Conservation (phyloP, 495 filamentous ascomycete species). For the Neurospora tetraspora region DNA sequence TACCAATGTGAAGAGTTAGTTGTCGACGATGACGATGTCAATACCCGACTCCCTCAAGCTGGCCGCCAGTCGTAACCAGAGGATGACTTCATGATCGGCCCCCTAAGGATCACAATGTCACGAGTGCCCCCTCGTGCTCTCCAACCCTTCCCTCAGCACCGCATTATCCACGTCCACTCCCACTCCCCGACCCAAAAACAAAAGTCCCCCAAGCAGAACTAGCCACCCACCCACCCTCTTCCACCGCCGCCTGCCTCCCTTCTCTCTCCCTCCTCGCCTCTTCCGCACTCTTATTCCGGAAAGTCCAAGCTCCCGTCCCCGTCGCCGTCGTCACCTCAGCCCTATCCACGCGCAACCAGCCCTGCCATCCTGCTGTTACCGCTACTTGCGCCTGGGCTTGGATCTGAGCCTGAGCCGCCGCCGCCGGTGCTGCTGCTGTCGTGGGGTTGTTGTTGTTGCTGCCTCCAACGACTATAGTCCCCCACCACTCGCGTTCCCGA, state of each 20-base stretch:
- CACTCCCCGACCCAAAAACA: slow-evolving; percentile 6
- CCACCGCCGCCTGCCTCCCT: slow-evolving; percentile 10
- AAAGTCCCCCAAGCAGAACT: slow-evolving; percentile 19
- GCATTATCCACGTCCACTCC: not conserved
- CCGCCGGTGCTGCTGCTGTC: not conserved
- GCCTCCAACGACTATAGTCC: slow-evolving; percentile 36
- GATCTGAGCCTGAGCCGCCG: too few species aligned
- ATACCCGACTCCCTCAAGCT: not conserved
- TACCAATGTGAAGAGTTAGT: not conserved
- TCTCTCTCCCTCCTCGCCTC: slow-evolving; percentile 14
- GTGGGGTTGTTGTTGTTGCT: not conserved
- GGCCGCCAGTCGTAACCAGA: not conserved
- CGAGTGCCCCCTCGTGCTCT: not conserved
- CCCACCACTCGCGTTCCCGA: slow-evolving; percentile 39
- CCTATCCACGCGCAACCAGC: slow-evolving; percentile 38
- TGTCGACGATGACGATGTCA: not conserved
- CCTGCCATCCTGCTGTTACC: slow-evolving; percentile 34
- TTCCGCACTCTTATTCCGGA: slow-evolving; percentile 11
- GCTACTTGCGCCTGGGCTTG: slow-evolving; percentile 13
- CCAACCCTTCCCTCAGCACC: not conserved
- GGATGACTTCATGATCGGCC: not conserved
- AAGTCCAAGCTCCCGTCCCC: not conserved
- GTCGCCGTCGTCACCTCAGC: slow-evolving; percentile 17
- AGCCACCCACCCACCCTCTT: slow-evolving; percentile 16
- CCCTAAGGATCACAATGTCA: not conserved